Evolutionary conservation across 306 rosid genomes (phyloP).

Genomic region (Abrus pulchellus): DNA sequence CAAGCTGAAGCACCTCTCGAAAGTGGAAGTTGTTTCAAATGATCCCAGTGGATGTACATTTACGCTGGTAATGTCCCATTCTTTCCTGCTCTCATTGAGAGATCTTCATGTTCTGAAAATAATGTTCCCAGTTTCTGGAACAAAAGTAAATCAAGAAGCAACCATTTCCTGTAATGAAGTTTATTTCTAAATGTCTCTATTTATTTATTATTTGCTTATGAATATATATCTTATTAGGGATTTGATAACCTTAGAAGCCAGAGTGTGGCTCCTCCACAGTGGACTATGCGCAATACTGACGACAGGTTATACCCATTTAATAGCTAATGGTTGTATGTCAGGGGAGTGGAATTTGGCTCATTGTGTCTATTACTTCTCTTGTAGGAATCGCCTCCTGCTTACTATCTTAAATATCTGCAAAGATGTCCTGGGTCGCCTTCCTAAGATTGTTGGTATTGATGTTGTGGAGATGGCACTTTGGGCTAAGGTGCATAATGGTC

Average conservation of each 20-base stretch:
- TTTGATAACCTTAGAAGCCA: slow-evolving; percentile 94
- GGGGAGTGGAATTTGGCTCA: slow-evolving; percentile 40
- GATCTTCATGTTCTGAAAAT: slow-evolving; percentile 30
- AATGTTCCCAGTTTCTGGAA: slow-evolving; percentile 35
- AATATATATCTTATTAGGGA: slow-evolving; percentile 68
- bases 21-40: slow-evolving; percentile 84
- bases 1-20: slow-evolving; percentile 95
- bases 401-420: slow-evolving; percentile 83
- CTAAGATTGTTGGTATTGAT: slow-evolving; percentile 96
- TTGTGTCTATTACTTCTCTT: slow-evolving; percentile 39
- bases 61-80: slow-evolving; percentile 78
- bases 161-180: slow-evolving; percentile 16
- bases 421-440: slow-evolving; percentile 83
- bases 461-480: slow-evolving; percentile 99
- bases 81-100: slow-evolving; percentile 9
- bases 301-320: slow-evolving; percentile 72
- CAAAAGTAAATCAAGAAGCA: slow-evolving; percentile 44
- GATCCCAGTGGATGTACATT: slow-evolving; percentile 96
- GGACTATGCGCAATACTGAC: slow-evolving; percentile 96
- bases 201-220: slow-evolving; percentile 23
- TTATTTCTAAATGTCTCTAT: slow-evolving; percentile 35
- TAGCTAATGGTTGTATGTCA: not conserved
- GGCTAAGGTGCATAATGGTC: slow-evolving; percentile 84
- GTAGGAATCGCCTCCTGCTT: slow-evolving; percentile 89
- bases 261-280: slow-evolving; percentile 91